These are phyloP conservation scores for Ascochyta fabae DNA, from an alignment of 2,329 filamentous ascomycete species.

Conservation along the genomic window DNA sequence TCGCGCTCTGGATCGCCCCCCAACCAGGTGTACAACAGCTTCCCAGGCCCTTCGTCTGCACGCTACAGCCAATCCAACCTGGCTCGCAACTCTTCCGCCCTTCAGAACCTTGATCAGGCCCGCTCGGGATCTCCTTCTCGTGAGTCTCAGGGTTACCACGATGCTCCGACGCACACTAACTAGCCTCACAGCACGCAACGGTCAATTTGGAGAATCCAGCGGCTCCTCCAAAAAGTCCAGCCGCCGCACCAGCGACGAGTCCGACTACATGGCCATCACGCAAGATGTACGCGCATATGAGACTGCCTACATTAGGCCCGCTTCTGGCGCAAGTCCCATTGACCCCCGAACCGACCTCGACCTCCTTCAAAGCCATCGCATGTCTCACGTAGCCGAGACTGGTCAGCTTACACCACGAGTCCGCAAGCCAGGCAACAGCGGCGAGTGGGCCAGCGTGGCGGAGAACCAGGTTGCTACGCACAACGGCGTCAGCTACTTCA, in stretches of 20 bases:
- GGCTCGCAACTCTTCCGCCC: slow-evolving; percentile 40
- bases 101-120: slow-evolving; percentile 42
- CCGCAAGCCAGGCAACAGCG: slow-evolving; percentile 46
- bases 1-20: slow-evolving; percentile 41
- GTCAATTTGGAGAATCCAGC: slow-evolving; percentile 21
- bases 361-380: slow-evolving; percentile 55
- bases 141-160: slow-evolving; percentile 19
- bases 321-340: slow-evolving; percentile 27
- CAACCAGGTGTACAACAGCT: slow-evolving; percentile 20
- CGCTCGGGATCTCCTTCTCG: slow-evolving; percentile 34
- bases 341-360: slow-evolving; percentile 47
- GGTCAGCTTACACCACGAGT: slow-evolving; percentile 55
- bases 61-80: slow-evolving; percentile 48
- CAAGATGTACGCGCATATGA: slow-evolving; percentile 43
- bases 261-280: slow-evolving; percentile 41
- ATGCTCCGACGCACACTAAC: slow-evolving; percentile 8
- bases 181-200: slow-evolving; percentile 29
- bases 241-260: slow-evolving; percentile 44
- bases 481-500: slow-evolving; percentile 49
- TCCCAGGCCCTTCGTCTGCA: slow-evolving; percentile 39
- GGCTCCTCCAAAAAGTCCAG: slow-evolving; percentile 39
- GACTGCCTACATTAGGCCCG: slow-evolving; percentile 42
- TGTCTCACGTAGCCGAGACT: slow-evolving; percentile 59
- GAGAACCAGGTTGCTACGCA: slow-evolving; percentile 38
- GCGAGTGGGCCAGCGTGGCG: slow-evolving; percentile 48